Percentiles rank a stretch among this genome's conserved stretches.
These are phyloP conservation scores for Zygosaccharomyces sapae DNA, from an alignment of 1,139 yeast genomes.

Conservation along the genomic window DNA sequence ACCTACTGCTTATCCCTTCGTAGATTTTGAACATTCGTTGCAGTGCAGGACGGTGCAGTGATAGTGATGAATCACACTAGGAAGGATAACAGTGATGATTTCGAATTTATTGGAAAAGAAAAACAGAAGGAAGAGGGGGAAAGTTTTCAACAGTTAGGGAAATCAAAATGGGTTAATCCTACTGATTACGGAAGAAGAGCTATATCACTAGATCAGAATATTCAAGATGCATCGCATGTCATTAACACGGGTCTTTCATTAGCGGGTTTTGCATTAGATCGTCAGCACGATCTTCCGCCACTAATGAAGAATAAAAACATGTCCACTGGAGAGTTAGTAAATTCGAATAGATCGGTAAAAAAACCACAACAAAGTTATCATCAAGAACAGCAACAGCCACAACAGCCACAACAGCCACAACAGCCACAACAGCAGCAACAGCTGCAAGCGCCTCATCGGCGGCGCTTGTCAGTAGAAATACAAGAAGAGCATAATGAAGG, in stretches of 20 bases:
- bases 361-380: background rate
- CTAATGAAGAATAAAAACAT: slow-evolving; percentile 15
- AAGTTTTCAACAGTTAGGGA: background rate
- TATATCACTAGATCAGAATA: slow-evolving; percentile 13
- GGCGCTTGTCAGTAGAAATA: no score
- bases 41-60: slow-evolving; percentile 1
- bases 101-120: background rate
- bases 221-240: slow-evolving; percentile 6
- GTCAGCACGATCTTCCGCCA: slow-evolving; percentile 5
- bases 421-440: slow-evolving; percentile 8
- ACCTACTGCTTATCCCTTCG: background rate
- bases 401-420: no score
- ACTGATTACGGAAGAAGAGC: slow-evolving; percentile 15
- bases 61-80: background rate
- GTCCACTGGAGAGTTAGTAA: slow-evolving; percentile 15
- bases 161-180: slow-evolving; percentile 14
- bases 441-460: slow-evolving; percentile 1
- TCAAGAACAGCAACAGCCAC: background rate
- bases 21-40: background rate
- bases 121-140: background rate
- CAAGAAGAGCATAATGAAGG: background rate
- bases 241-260: slow-evolving; percentile 13
- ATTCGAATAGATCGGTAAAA: background rate
- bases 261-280: slow-evolving; percentile 14
- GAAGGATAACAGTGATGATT: background rate